These are phyloP conservation scores for Afroboletus lepidellus DNA, from an alignment of 1,284 basidiomycete genomes.

Conservation along the genomic window DNA sequence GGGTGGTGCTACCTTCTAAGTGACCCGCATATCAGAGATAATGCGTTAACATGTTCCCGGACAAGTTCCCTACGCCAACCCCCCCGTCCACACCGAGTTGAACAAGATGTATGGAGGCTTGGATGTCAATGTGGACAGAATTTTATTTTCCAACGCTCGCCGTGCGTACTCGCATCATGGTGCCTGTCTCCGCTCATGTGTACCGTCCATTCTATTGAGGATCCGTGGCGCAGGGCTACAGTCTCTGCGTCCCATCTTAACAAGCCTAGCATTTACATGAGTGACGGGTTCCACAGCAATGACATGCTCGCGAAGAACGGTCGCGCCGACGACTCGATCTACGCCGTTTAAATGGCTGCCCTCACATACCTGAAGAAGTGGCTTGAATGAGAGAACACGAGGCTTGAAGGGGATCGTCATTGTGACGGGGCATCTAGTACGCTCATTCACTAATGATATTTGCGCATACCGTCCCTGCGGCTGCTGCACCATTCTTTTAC, in stretches of 20 bases:
- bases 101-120: slow-evolving; percentile 60
- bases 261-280: slow-evolving; percentile 49
- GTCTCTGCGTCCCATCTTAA: slow-evolving; percentile 54
- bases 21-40: no score
- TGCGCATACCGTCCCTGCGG: no score
- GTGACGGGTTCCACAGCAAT: slow-evolving; percentile 67
- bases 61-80: slow-evolving; percentile 50
- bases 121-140: slow-evolving; percentile 51
- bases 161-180: slow-evolving; percentile 53
- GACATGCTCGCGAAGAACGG: slow-evolving; percentile 50
- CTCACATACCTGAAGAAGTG: slow-evolving; percentile 49
- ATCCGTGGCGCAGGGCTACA: slow-evolving; percentile 62
- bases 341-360: slow-evolving; percentile 49
- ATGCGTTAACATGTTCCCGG: slow-evolving; percentile 60
- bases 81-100: slow-evolving; percentile 42
- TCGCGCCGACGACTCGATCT: slow-evolving; percentile 49
- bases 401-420: no score
- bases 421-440: no score
- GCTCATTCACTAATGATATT: no score
- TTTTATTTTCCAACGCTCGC: slow-evolving; percentile 69
- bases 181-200: not conserved
- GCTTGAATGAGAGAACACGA: slow-evolving; percentile 46
- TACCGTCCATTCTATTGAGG: no score
- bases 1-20: no score
- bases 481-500: no score